These are phyloP conservation scores for Colletotrichum godetiae DNA, from an alignment of 2,329 filamentous ascomycete species.

Conservation along the genomic window DNA sequence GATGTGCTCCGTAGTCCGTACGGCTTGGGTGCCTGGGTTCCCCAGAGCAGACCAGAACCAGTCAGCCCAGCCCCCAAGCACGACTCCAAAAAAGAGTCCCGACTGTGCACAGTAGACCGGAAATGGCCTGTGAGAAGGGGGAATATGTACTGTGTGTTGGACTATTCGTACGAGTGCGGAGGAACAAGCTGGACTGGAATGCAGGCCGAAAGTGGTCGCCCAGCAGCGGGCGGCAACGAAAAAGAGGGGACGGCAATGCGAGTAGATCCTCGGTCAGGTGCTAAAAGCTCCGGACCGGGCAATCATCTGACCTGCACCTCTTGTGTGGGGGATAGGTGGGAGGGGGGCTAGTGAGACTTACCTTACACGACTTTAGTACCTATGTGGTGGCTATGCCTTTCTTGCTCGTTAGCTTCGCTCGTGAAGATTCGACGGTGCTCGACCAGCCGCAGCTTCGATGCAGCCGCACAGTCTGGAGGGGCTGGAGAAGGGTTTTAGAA, in stretches of 20 bases:
- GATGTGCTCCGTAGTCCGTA: neutral
- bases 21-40: neutral
- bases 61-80: neutral
- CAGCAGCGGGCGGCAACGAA: constrained; percentile 1
- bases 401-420: neutral
- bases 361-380: no score
- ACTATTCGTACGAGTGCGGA: neutral
- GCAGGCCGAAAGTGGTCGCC: constrained; percentile 16
- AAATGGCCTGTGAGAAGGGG: neutral
- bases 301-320: constrained; percentile 30
- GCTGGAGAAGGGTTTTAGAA: constrained; percentile 19
- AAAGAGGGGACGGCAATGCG: constrained; percentile 33
- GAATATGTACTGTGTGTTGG: constrained; percentile 1
- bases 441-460: neutral
- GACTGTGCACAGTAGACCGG: neutral
- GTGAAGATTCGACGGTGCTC: constrained; percentile 7
- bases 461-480: constrained; percentile 20
- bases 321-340: constrained; percentile 14
- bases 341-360: neutral
- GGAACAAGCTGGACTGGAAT: neutral
- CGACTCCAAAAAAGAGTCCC: neutral
- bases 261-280: constrained; percentile 34
- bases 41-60: constrained; percentile 5
- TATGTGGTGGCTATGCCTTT: neutral
- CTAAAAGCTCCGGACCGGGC: constrained; percentile 25